Percentiles rank a stretch among this genome's conserved stretches.
Conservation (phyloP, 2,329 filamentous ascomycete genomes). For the Paecilomyces sp. region DNA sequence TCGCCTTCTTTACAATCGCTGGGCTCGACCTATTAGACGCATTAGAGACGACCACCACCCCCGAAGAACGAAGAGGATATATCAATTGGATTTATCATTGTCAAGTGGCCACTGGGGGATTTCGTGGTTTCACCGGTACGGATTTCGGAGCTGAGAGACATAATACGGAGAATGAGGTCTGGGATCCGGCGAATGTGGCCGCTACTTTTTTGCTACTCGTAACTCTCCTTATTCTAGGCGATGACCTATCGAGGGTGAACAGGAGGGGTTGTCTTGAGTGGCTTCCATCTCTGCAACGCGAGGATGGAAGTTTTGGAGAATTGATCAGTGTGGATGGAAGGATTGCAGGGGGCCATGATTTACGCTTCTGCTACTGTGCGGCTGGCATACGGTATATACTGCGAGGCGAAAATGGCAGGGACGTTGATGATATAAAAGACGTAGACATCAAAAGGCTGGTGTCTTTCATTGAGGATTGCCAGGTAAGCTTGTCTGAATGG, state of each 20-base stretch:
- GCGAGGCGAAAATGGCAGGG: slow-evolving; percentile 52
- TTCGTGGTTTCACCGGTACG: slow-evolving; percentile 75
- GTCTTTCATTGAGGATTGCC: slow-evolving; percentile 60
- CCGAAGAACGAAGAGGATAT: slow-evolving; percentile 49
- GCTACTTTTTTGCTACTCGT: slow-evolving; percentile 85
- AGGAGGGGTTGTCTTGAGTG: slow-evolving; percentile 63
- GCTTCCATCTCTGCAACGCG: slow-evolving; percentile 68
- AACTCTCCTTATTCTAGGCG: slow-evolving; percentile 59
- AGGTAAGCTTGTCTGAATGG: slow-evolving; percentile 35
- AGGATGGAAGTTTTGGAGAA: slow-evolving; percentile 88
- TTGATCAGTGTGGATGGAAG: slow-evolving; percentile 53
- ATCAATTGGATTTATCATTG: slow-evolving; percentile 76
- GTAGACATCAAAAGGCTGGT: slow-evolving; percentile 67
- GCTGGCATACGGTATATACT: slow-evolving; percentile 77
- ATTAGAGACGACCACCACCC: slow-evolving; percentile 48
- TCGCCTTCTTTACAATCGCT: slow-evolving; percentile 83
- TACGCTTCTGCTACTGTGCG: slow-evolving; percentile 82
- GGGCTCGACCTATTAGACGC: slow-evolving; percentile 73
- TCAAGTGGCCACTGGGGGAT: slow-evolving; percentile 80
- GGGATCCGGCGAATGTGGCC: slow-evolving; percentile 75
- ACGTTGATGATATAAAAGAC: slow-evolving; percentile 56
- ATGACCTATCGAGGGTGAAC: slow-evolving; percentile 59
- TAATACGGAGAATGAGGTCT: slow-evolving; percentile 47
- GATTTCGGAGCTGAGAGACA: slow-evolving; percentile 42
- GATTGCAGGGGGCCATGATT: slow-evolving; percentile 74